A percentile compares a stretch with the other conserved stretches of the same genome.
Conservation (phyloP, 148 eudicot genomes). For the Pharnaceum exiguum region DNA sequence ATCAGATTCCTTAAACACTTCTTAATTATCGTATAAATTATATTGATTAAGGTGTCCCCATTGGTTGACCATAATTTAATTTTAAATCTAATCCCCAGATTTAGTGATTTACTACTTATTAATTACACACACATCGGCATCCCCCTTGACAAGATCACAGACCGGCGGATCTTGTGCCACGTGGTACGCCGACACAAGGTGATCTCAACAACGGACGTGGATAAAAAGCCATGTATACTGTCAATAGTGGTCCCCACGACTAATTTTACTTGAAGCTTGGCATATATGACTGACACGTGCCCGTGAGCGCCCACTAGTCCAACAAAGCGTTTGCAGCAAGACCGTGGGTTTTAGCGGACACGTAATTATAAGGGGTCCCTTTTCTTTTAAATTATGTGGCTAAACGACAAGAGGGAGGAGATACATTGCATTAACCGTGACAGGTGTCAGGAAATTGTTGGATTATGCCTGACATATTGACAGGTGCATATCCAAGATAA, state of each 20-base stretch:
- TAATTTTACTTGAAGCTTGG: neutral
- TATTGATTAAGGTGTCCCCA: neutral
- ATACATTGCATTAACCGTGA: conserved; percentile 17
- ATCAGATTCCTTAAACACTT: conserved; percentile 17
- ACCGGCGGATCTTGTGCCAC: conserved; percentile 16
- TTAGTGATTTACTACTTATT: conserved; percentile 2
- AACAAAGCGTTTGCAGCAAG: conserved; percentile 1
- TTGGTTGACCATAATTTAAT: conserved; percentile 6
- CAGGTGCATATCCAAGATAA: conserved; percentile 7
- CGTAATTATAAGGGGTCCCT: neutral
- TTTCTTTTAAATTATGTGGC: neutral
- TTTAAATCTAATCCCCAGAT: neutral
- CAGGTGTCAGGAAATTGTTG: conserved; percentile 21
- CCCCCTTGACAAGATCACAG: conserved; percentile 7
- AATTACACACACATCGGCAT: conserved; percentile 11
- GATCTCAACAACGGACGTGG: conserved; percentile 5
- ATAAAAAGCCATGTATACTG: conserved; percentile 22
- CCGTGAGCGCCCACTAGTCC: neutral
- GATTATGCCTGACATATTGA: conserved; percentile 21
- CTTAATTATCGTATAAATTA: too few relatives aligned
- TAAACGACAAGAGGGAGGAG: conserved; percentile 19
- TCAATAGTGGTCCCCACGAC: conserved; percentile 4
- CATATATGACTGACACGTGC: conserved; percentile 16
- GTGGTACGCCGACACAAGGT: conserved; percentile 11
- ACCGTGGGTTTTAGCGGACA: conserved; percentile 15